phyloP scores from a whole-genome alignment of 2,329 filamentous ascomycete species.

The Magnaporthiopsis poae region DNA sequence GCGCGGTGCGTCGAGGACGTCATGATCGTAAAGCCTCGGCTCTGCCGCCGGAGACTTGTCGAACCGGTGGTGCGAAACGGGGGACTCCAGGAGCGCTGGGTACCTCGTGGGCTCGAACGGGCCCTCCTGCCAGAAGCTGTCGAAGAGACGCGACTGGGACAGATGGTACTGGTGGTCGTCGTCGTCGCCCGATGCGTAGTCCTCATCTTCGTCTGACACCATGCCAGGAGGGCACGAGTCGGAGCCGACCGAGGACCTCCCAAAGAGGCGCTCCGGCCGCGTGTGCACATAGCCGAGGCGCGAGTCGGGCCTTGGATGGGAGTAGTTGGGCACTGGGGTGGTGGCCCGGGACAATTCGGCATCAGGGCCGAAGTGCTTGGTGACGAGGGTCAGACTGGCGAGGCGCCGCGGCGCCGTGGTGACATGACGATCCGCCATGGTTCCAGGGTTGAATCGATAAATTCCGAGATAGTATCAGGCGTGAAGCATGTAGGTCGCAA shows the following conservation, averaged over 20 bases:
- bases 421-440: not conserved
- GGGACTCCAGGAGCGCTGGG: slow-evolving; percentile 6
- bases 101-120: slow-evolving; percentile 5
- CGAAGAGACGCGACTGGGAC: slow-evolving; percentile 4
- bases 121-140: slow-evolving; percentile 6
- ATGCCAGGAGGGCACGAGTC: slow-evolving; percentile 5
- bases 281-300: not conserved
- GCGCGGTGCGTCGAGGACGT: not conserved
- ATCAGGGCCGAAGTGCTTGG: slow-evolving; percentile 6
- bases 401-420: slow-evolving; percentile 2
- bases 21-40: not conserved
- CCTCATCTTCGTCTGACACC: slow-evolving; percentile 6
- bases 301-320: not conserved
- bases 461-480: not conserved
- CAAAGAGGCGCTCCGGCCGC: slow-evolving; percentile 1
- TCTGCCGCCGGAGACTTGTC: not conserved
- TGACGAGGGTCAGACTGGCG: slow-evolving; percentile 6
- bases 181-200: not conserved
- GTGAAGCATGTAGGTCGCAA: not conserved
- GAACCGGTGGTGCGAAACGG: not conserved
- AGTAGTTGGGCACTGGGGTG: slow-evolving; percentile 5
- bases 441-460: not conserved
- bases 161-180: slow-evolving; percentile 7
- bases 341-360: not conserved
- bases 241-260: slow-evolving; percentile 6